Evolutionary conservation across 2,329 filamentous ascomycete species (phyloP).

Genomic region (Aspergillus sp.): DNA sequence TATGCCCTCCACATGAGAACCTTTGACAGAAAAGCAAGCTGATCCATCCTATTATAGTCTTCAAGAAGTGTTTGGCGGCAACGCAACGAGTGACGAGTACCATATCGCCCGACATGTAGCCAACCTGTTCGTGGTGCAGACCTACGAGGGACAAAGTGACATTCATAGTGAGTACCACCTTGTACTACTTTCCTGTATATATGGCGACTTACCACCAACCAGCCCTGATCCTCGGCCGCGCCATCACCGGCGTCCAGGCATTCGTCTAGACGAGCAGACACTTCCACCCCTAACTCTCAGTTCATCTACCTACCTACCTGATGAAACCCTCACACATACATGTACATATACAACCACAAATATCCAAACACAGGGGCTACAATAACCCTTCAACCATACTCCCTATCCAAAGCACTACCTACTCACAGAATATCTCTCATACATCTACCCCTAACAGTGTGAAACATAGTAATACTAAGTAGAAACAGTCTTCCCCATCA

Average conservation of each 20-base stretch:
- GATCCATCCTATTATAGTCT: conserved; percentile 50
- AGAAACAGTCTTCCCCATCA: background rate
- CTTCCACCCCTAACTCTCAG: background rate
- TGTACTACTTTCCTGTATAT: no score
- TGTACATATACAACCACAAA: background rate
- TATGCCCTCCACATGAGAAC: conserved; percentile 38
- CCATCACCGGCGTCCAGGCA: conserved; percentile 75
- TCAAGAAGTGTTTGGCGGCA: conserved; percentile 96
- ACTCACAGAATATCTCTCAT: background rate
- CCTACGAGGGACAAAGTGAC: conserved; percentile 97
- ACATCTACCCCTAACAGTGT: background rate
- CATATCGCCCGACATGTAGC: conserved; percentile 91
- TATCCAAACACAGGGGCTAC: background rate
- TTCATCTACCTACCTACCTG: background rate
- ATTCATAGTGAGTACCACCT: conserved; percentile 61
- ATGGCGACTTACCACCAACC: conserved; percentile 7
- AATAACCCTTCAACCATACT: background rate
- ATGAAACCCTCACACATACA: background rate
- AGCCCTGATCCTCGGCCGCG: conserved; percentile 70
- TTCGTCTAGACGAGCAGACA: conserved; percentile 60
- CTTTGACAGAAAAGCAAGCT: no score
- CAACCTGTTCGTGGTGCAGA: conserved; percentile 96
- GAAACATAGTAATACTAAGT: background rate
- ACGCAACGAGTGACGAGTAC: conserved; percentile 98
- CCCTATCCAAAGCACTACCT: no score